A percentile compares a stretch with the other conserved stretches of the same genome.
phyloP scores from a whole-genome alignment of 2,329 filamentous ascomycete genomes.

The Niveomyces coronatus region DNA sequence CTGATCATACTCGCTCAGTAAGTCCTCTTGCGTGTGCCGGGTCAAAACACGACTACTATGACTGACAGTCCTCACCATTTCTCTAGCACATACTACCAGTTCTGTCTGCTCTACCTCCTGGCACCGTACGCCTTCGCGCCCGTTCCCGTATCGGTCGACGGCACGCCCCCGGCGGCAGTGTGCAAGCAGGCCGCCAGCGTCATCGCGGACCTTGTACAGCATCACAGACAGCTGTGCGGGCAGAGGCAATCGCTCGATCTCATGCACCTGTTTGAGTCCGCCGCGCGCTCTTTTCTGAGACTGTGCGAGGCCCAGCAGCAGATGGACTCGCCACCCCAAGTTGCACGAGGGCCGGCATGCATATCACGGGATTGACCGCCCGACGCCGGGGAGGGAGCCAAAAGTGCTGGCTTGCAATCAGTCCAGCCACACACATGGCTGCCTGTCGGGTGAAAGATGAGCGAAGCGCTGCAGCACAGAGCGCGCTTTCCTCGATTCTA shows the following conservation, averaged over 20 bases:
- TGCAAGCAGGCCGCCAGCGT: not conserved
- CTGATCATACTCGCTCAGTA: constrained; percentile 5
- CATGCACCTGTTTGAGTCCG: constrained; percentile 2
- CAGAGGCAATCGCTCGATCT: not conserved
- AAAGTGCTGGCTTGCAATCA: too few species aligned
- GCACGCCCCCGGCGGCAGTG: not conserved
- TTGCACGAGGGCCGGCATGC: too few species aligned
- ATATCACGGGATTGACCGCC: too few species aligned
- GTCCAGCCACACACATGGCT: too few species aligned
- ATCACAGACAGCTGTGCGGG: not conserved
- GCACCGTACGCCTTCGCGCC: not conserved
- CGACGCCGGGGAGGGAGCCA: too few species aligned
- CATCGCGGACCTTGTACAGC: not conserved
- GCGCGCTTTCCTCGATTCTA: too few species aligned
- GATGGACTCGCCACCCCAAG: too few species aligned
- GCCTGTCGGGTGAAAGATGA: too few species aligned
- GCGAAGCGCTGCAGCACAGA: too few species aligned
- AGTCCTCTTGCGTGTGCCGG: not conserved
- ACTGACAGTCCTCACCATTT: too few species aligned
- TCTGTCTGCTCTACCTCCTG: constrained; percentile 4
- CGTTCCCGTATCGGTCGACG: not conserved
- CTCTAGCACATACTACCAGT: constrained; percentile 2
- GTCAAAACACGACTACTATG: too few species aligned
- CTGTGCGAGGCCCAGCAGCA: not conserved
- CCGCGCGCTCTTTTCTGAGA: not conserved